Conservation (phyloP, 495 filamentous ascomycete species). For the Penicillium argentinense region DNA sequence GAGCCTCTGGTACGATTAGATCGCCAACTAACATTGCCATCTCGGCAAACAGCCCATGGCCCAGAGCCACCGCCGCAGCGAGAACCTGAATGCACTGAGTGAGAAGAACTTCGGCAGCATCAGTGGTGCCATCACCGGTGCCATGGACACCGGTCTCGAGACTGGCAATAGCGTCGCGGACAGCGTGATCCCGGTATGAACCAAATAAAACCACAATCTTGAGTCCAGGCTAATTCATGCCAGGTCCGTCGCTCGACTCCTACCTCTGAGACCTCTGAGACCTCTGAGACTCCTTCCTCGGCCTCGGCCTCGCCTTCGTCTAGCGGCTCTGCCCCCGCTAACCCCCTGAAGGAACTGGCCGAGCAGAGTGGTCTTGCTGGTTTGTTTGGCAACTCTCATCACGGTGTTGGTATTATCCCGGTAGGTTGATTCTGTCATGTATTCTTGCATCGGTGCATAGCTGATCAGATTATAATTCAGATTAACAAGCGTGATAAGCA, state of each 20-base stretch:
- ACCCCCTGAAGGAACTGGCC: slow-evolving; percentile 11
- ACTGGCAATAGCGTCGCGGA: not conserved
- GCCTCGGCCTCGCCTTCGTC: not conserved
- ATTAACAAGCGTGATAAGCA: slow-evolving; percentile 18
- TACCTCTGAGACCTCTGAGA: not conserved
- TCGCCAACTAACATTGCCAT: no score
- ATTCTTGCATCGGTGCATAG: not conserved
- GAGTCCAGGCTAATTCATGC: no score
- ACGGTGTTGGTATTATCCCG: slow-evolving; percentile 25
- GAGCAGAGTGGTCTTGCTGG: slow-evolving; percentile 17
- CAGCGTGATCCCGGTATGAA: no score
- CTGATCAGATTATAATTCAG: no score
- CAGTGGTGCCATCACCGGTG: not conserved
- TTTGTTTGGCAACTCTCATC: slow-evolving; percentile 18
- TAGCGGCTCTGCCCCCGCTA: not conserved
- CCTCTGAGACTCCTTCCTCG: not conserved
- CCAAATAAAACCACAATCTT: no score
- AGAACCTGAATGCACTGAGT: not conserved
- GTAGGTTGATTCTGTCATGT: slow-evolving; percentile 6
- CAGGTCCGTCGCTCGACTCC: not conserved
- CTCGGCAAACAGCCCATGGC: slow-evolving; percentile 11
- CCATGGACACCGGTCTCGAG: not conserved
- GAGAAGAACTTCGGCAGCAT: not conserved
- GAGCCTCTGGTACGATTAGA: no score
- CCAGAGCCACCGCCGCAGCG: slow-evolving; percentile 2